These are phyloP conservation scores for Solanum virginianum DNA, from an alignment of 257 asterid genomes.

Conservation along the genomic window DNA sequence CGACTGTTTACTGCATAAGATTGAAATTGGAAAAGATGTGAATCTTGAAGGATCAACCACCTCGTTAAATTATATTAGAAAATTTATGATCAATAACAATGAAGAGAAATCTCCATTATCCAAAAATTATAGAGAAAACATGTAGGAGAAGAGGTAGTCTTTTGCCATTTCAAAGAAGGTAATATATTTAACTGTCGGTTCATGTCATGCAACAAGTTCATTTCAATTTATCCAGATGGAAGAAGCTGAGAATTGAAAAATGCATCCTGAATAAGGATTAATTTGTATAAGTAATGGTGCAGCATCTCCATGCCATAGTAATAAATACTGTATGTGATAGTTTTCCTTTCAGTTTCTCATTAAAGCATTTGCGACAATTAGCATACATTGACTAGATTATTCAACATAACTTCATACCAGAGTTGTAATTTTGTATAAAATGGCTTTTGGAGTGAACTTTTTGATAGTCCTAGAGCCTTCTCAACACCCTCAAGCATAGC, in stretches of 20 bases:
- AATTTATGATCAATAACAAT: background rate
- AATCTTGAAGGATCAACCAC: background rate
- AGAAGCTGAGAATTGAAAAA: background rate
- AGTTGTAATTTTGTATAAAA: slow-evolving; percentile 68
- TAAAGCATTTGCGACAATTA: background rate
- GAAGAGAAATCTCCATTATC: background rate
- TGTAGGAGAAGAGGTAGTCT: background rate
- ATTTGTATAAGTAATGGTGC: background rate
- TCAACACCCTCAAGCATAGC: slow-evolving; percentile 82
- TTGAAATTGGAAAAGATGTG: background rate
- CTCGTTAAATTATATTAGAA: background rate
- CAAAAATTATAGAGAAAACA: background rate
- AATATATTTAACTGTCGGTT: background rate
- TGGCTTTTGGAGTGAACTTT: slow-evolving; percentile 48
- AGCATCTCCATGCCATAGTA: background rate
- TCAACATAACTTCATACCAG: slow-evolving; percentile 39
- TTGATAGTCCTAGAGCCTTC: slow-evolving; percentile 64
- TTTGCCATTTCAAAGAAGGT: background rate
- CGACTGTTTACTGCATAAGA: background rate
- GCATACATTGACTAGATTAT: background rate
- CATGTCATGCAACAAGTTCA: background rate
- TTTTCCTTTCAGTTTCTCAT: background rate
- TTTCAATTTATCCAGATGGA: background rate
- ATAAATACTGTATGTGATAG: background rate
- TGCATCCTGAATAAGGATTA: background rate